Conservation (phyloP, 768 basidiomycete species). For the Amanita pallidorosea region DNA sequence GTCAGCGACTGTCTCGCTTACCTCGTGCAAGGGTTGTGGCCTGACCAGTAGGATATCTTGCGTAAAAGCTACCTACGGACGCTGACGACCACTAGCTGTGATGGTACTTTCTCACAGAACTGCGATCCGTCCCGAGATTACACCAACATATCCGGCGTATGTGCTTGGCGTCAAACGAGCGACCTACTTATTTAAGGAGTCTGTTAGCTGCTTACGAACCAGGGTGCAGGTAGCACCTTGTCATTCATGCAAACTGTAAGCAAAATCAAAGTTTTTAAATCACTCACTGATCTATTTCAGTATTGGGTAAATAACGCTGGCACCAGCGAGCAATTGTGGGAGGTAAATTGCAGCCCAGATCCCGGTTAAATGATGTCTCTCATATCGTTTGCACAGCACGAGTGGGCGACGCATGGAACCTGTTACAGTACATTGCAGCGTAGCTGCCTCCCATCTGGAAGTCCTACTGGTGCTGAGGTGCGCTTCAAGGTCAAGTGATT, state of each 20-base stretch:
- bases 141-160: conserved; percentile 11
- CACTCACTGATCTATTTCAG: not conserved
- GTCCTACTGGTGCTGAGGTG: conserved; percentile 5
- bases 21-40: not conserved
- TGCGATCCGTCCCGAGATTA: conserved; percentile 18
- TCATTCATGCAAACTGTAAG: conserved; percentile 2
- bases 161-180: not conserved
- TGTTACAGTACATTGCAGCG: conserved; percentile 1
- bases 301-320: conserved; percentile 3
- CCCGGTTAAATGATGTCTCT: not conserved
- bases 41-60: conserved; percentile 2
- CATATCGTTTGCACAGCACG: not conserved
- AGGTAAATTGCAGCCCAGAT: not conserved
- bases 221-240: conserved; percentile 3
- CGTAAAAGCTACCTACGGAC: not conserved
- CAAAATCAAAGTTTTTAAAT: not conserved
- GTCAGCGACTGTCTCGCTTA: not conserved
- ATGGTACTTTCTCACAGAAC: conserved; percentile 10
- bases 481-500: not conserved
- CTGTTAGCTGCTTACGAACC: conserved; percentile 2
- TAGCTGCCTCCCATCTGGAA: conserved; percentile 1
- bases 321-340: conserved; percentile 3
- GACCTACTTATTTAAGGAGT: not conserved
- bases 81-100: not conserved
- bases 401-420: conserved; percentile 5